phyloP scores from a whole-genome alignment of 2,329 filamentous ascomycete species.

The Aspergillus jensenii region DNA sequence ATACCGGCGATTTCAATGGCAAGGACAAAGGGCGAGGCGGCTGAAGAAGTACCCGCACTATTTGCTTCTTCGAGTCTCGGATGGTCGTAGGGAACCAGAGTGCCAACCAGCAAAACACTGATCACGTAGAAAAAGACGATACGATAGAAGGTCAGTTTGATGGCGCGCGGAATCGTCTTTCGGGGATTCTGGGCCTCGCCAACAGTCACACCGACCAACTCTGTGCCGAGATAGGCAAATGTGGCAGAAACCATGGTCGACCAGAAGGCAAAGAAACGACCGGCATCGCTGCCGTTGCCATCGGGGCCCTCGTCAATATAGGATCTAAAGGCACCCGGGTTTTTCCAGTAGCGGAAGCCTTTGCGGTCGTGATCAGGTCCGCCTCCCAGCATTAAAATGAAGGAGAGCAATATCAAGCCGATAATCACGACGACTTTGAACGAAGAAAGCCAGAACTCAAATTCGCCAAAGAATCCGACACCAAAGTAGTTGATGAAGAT shows the following conservation, averaged over 20 bases:
- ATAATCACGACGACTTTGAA: conserved; percentile 69
- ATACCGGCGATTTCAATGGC: conserved; percentile 67
- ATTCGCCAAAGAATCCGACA: conserved; percentile 69
- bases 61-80: conserved; percentile 54
- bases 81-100: conserved; percentile 73
- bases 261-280: conserved; percentile 66
- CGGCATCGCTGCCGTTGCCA: conserved; percentile 39
- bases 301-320: conserved; percentile 36
- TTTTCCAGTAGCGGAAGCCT: conserved; percentile 66
- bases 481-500: conserved; percentile 69
- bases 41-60: conserved; percentile 51
- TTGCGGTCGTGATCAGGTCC: conserved; percentile 62
- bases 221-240: conserved; percentile 76
- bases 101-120: conserved; percentile 71
- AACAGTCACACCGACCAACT: conserved; percentile 75
- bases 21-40: conserved; percentile 72
- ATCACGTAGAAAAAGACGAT: conserved; percentile 79
- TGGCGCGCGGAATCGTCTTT: conserved; percentile 72
- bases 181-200: conserved; percentile 78
- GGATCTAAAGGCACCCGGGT: conserved; percentile 59
- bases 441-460: conserved; percentile 59
- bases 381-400: conserved; percentile 65
- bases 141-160: conserved; percentile 78
- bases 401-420: conserved; percentile 64
- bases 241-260: conserved; percentile 72